Base-by-base conservation (phyloP, 805 yeast genomes). In the Sugiyamaella lignohabitans region DNA sequence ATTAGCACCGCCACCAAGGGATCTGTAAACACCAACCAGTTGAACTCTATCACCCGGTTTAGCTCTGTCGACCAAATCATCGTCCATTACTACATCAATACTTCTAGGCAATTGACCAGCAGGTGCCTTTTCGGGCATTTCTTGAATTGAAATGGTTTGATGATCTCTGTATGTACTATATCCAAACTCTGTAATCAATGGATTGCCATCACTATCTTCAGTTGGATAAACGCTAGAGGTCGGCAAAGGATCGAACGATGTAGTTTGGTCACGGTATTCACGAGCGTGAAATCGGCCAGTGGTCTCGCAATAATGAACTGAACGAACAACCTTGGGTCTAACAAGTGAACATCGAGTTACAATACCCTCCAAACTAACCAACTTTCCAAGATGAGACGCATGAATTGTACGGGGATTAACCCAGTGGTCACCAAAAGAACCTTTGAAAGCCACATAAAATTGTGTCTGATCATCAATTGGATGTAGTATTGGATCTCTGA, bases 1-100 rank as follows among this genome's bases (percentile, higher is more conserved):
- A 5, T 38, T 20, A 38, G 11, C 41, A 49, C 75, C 78, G 44
- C 87, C 88, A 53, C 98, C 98, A 40, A 91, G 67, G 1, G 97
- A 87, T 57, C 95, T 78, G 67, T 84, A 93, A 16, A 91, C 93
- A 52, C 98, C 98, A 8, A 93, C 93, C 38, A 91, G 71, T 68
- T 89, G 96, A 29, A 89, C 81, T 62, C 98, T 78, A 64, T 93
- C 98, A 58, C 98, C 98, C 0, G 98, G 98, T 63, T 93, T 93
- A 40, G 86, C 84, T 47, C 68, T 70, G 63, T 93, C 98, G 2
- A 93, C 98, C 53, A 93, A 73, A 62, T 93, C 98, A 59, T 89
- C 97, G 64, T 91, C 96, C 58, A 93, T 69, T n/a, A 91, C 78
- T 20, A 91, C 84, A 60, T 93, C 98, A 30, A 93, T 76, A 2